Percentiles rank a stretch among this genome's conserved stretches.
phyloP scores from a whole-genome alignment of 345 rosid species.

The Hibiscus mutabilis region DNA sequence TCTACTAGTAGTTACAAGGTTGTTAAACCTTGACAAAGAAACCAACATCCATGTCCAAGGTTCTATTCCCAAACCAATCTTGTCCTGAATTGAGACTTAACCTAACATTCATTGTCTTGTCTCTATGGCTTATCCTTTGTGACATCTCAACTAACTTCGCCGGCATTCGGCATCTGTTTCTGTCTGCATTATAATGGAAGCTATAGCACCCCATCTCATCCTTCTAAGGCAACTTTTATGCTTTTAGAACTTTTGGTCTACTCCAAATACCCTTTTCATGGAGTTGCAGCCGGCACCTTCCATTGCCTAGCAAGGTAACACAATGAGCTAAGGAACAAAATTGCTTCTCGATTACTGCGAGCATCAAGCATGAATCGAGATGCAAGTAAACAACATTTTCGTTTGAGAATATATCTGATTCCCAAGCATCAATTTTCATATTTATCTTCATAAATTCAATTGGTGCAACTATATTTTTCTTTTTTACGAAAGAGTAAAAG shows the following conservation, averaged over 20 bases:
- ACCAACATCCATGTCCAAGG: not conserved
- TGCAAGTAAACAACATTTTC: not conserved
- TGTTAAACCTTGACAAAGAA: not conserved
- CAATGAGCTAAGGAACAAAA: conserved; percentile 1
- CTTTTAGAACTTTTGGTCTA: too few species aligned
- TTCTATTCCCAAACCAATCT: not conserved
- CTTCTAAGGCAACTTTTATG: too few species aligned
- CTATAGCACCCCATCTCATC: too few species aligned
- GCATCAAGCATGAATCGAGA: not conserved
- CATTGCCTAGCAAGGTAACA: conserved; percentile 18
- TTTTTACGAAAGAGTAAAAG: conserved; percentile 15
- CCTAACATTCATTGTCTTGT: not conserved
- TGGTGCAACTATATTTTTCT: conserved; percentile 14
- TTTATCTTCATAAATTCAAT: conserved; percentile 16
- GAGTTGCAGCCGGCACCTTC: not conserved
- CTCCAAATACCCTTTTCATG: too few species aligned
- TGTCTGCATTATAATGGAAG: not conserved
- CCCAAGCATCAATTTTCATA: conserved; percentile 9
- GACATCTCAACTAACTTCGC: not conserved
- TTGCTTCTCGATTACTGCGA: conserved; percentile 11
- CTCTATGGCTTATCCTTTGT: not conserved
- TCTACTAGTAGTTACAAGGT: not conserved
- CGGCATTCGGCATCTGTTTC: not conserved
- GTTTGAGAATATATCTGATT: not conserved
- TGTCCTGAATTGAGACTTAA: not conserved